Percentiles rank a stretch among this genome's conserved stretches.
Evolutionary conservation across 345 rosid genomes (phyloP).

Genomic region (Psidium friedrichsthalianum): DNA sequence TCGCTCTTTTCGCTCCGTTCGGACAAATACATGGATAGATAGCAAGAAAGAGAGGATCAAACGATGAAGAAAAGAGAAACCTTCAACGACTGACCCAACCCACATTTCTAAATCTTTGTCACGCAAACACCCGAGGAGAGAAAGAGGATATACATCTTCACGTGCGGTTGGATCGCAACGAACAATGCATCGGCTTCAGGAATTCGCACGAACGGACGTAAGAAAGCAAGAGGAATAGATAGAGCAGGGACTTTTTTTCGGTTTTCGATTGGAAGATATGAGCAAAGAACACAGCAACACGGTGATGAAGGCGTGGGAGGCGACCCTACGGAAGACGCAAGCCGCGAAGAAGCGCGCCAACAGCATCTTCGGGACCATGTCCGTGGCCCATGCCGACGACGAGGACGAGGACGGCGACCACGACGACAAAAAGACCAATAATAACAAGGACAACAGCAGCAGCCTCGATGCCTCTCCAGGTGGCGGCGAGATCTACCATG

Average conservation of each 20-base stretch:
- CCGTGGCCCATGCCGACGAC: conserved; percentile 38
- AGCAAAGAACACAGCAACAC: background rate
- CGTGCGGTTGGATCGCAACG: background rate
- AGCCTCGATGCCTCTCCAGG: background rate
- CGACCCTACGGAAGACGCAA: conserved; percentile 74
- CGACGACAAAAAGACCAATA: background rate
- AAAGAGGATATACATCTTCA: background rate
- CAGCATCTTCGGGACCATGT: conserved; percentile 64
- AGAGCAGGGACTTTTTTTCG: background rate
- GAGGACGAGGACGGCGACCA: conserved; percentile 19
- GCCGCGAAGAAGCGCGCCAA: conserved; percentile 87
- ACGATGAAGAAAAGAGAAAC: conserved; percentile 1
- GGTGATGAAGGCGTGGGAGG: conserved; percentile 87
- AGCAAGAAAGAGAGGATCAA: background rate
- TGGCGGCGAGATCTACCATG: conserved; percentile 36
- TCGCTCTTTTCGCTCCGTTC: conserved; percentile 18
- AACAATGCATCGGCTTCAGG: background rate
- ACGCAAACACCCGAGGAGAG: background rate
- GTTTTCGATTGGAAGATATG: background rate
- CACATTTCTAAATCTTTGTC: background rate
- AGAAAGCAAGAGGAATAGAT: background rate
- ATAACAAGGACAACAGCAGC: background rate
- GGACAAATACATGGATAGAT: background rate
- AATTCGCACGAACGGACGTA: background rate
- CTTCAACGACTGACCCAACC: background rate